phyloP scores from a whole-genome alignment of 2,329 filamentous ascomycete genomes.

The Macrophomina phaseolina region DNA sequence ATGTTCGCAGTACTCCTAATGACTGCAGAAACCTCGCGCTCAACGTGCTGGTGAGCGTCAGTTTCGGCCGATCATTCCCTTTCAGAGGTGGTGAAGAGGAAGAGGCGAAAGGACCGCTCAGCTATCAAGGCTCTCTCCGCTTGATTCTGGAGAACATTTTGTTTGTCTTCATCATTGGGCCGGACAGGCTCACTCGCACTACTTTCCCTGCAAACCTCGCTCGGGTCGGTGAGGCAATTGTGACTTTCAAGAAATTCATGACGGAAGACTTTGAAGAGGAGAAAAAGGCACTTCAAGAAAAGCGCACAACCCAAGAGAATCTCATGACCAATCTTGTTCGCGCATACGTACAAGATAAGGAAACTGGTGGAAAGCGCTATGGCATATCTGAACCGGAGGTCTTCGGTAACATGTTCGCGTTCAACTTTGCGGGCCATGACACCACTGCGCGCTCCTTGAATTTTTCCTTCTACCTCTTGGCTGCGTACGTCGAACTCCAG shows the following conservation, averaged over 20 bases:
- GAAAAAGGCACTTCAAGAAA: neutral
- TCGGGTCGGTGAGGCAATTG: conserved; percentile 27
- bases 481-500: conserved; percentile 52
- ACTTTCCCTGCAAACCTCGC: conserved; percentile 3
- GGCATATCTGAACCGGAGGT: no score
- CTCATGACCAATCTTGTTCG: conserved; percentile 27
- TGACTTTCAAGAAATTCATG: conserved; percentile 30
- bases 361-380: neutral
- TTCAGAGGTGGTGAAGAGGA: neutral
- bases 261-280: conserved; percentile 23
- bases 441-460: conserved; percentile 55
- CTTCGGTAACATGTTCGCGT: conserved; percentile 25
- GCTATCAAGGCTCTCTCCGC: neutral
- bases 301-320: conserved; percentile 2
- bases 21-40: conserved; percentile 14
- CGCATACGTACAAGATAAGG: neutral
- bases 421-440: conserved; percentile 60
- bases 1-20: neutral
- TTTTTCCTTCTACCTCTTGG: conserved; percentile 52
- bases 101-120: neutral
- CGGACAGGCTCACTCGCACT: conserved; percentile 4
- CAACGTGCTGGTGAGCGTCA: conserved; percentile 2
- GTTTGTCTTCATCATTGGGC: conserved; percentile 26
- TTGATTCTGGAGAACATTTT: conserved; percentile 24
- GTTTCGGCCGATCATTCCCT: conserved; percentile 16